Percentiles rank a stretch among this genome's conserved stretches.
phyloP scores from a whole-genome alignment of 2,329 filamentous ascomycete genomes.

The Sphaceloma murrayae region DNA sequence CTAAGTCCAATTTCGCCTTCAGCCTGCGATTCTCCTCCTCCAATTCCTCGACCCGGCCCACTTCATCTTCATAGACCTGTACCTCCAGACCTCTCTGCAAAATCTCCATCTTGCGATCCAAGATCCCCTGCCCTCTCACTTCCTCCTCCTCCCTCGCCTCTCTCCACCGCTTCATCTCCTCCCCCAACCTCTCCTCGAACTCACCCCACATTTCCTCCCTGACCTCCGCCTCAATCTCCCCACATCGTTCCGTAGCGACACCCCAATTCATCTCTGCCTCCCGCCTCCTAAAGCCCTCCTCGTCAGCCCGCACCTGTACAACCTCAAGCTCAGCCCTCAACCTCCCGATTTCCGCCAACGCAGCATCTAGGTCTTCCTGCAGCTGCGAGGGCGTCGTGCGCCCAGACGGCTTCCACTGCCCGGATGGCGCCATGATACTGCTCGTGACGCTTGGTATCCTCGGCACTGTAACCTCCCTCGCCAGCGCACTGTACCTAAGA shows the following conservation, averaged over 20 bases:
- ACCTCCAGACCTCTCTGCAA: conserved; percentile 46
- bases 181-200: conserved; percentile 66
- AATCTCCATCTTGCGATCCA: conserved; percentile 79
- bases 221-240: conserved; percentile 72
- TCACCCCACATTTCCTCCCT: conserved; percentile 82
- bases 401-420: conserved; percentile 26
- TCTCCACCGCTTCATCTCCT: conserved; percentile 75
- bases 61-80: conserved; percentile 35
- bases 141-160: conserved; percentile 63
- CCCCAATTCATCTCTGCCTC: conserved; percentile 65
- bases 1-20: conserved; percentile 31
- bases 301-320: conserved; percentile 57
- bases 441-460: conserved; percentile 74
- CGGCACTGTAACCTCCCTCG: conserved; percentile 84
- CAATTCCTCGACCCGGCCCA: conserved; percentile 30
- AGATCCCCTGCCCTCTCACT: conserved; percentile 71
- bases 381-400: conserved; percentile 34
- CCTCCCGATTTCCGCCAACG: conserved; percentile 70
- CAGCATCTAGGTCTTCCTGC: conserved; percentile 66
- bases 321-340: conserved; percentile 68
- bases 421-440: conserved; percentile 44
- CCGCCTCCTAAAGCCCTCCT: conserved; percentile 60
- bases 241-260: conserved; percentile 52
- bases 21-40: conserved; percentile 40
- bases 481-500: conserved; percentile 83